A percentile compares a stretch with the other conserved stretches of the same genome.
Evolutionary conservation across 257 asterid genomes (phyloP).

Genomic region (Galeopsis tetrahit): DNA sequence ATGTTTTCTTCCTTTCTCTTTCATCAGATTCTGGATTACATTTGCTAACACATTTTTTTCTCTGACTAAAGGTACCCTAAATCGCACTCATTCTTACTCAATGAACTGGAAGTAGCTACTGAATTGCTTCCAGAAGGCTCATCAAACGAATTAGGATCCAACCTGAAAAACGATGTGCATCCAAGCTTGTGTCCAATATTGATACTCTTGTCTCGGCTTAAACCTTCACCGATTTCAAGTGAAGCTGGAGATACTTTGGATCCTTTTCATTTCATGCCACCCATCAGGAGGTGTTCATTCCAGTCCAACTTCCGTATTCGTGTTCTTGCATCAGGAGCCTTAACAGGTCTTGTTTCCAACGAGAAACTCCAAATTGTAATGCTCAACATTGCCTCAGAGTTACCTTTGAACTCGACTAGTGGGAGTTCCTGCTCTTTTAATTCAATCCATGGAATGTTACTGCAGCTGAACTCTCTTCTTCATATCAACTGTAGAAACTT

Average conservation of each 20-base stretch:
- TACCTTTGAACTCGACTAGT: conserved; percentile 50
- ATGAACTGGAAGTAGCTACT: conserved; percentile 83
- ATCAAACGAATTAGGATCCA: conserved; percentile 53
- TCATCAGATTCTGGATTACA: conserved; percentile 1
- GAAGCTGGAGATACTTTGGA: conserved; percentile 80
- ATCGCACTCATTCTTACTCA: conserved; percentile 75
- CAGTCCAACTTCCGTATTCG: conserved; percentile 87
- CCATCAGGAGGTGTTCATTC: conserved; percentile 82
- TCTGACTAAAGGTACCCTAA: conserved; percentile 75
- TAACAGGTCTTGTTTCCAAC: conserved; percentile 76
- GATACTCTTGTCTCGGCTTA: conserved; percentile 86
- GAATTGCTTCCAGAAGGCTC: conserved; percentile 64
- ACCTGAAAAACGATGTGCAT: conserved; percentile 73
- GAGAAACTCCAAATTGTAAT: conserved; percentile 74
- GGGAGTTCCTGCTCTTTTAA: conserved; percentile 53
- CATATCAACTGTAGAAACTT: conserved; percentile 78
- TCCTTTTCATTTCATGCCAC: conserved; percentile 86
- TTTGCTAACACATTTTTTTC: conserved; percentile 19
- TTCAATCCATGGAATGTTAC: conserved; percentile 81
- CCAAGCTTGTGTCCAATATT: conserved; percentile 95
- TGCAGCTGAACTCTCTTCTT: conserved; percentile 81
- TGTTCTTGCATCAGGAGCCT: conserved; percentile 88
- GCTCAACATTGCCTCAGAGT: conserved; percentile 73
- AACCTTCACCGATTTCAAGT: conserved; percentile 80
- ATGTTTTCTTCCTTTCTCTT: conserved; percentile 11